phyloP scores from a whole-genome alignment of 257 asterid species.

The Scutellaria baicalensis region DNA sequence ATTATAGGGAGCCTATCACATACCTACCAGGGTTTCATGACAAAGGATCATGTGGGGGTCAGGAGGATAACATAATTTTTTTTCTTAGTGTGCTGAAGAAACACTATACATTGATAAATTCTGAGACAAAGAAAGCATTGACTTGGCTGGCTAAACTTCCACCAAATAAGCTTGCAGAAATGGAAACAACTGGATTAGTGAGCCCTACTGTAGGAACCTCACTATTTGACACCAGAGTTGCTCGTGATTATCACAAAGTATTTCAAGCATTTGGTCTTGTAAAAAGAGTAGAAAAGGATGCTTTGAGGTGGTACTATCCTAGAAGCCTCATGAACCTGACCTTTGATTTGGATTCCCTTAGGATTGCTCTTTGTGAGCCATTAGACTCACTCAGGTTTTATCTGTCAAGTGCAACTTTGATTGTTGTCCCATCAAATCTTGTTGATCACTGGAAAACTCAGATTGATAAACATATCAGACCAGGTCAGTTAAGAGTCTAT shows the following conservation, averaged over 20 bases:
- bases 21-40: constrained; percentile 69
- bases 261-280: constrained; percentile 88
- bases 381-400: constrained; percentile 65
- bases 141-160: constrained; percentile 91
- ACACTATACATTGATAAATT: constrained; percentile 43
- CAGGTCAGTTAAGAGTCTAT: constrained; percentile 75
- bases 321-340: constrained; percentile 52
- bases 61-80: constrained; percentile 67
- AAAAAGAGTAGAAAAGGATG: constrained; percentile 53
- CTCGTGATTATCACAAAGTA: constrained; percentile 61
- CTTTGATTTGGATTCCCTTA: constrained; percentile 85
- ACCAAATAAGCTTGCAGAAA: constrained; percentile 58
- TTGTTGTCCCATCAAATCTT: constrained; percentile 87
- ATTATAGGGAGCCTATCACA: constrained; percentile 52
- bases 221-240: constrained; percentile 40
- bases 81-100: constrained; percentile 76
- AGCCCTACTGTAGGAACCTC: constrained; percentile 64
- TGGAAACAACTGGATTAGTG: constrained; percentile 85
- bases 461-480: constrained; percentile 74
- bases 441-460: constrained; percentile 96
- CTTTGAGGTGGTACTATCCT: constrained; percentile 83
- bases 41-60: constrained; percentile 62
- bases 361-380: constrained; percentile 86
- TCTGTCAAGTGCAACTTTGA: constrained; percentile 79
- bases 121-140: constrained; percentile 69